Percentiles rank a stretch among this genome's conserved stretches.
Conservation (phyloP, 129 eudicot genomes). For the Solidago caesia region DNA sequence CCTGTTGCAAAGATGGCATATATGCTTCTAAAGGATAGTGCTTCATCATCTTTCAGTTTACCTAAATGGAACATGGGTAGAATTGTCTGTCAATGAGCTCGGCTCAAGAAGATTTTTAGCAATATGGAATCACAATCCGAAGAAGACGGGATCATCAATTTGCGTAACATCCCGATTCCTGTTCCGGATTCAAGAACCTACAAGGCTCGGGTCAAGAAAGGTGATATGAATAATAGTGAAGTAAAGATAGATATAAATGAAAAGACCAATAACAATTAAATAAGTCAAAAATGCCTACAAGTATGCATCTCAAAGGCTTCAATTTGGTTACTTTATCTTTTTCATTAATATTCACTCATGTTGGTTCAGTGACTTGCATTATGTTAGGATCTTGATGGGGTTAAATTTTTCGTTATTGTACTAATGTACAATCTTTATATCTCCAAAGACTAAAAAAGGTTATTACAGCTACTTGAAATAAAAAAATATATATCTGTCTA, state of each 20-base stretch:
- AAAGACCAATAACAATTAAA: constrained; percentile 19
- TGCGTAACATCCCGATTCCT: constrained; percentile 58
- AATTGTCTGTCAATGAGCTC: constrained; percentile 74
- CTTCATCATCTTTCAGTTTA: constrained; percentile 68
- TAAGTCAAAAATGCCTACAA: constrained; percentile 8
- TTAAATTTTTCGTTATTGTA: background rate
- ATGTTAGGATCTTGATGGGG: background rate
- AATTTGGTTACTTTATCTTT: background rate
- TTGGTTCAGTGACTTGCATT: background rate
- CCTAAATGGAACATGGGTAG: constrained; percentile 99
- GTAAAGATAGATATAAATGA: constrained; percentile 36
- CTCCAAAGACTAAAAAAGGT: too few species aligned
- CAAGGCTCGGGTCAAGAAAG: constrained; percentile 29
- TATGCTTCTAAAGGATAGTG: constrained; percentile 56
- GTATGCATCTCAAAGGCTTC: constrained; percentile 15
- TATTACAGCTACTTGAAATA: too few species aligned
- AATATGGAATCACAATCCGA: constrained; percentile 37
- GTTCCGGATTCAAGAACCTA: constrained; percentile 33
- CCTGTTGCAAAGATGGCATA: constrained; percentile 78
- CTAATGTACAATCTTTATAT: too few species aligned
- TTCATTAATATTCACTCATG: background rate
- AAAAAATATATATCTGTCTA: too few species aligned
- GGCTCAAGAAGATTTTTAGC: constrained; percentile 61
- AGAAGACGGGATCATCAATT: constrained; percentile 32
- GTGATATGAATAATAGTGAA: constrained; percentile 30